Base-by-base conservation (phyloP, 1,284 basidiomycete genomes). In the Microbotryomycetes sp. region DNA sequence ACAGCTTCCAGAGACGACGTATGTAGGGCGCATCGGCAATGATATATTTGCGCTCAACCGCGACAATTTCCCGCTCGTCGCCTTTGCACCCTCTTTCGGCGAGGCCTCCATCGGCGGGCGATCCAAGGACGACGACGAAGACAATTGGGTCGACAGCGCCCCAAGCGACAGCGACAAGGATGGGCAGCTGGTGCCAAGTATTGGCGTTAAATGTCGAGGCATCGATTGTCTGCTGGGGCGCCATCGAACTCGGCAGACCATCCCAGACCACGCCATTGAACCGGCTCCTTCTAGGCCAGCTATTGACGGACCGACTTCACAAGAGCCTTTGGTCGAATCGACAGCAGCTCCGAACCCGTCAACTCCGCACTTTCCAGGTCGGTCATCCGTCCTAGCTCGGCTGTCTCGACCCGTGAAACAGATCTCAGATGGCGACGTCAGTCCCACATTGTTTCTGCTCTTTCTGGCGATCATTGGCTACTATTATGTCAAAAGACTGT, bases 31-130 rank as follows among this genome's bases (percentile, higher is more conserved):
- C 16, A 21, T 71, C 82, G 82, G 71, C 0, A 82, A 82, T 15
- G 87, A 87, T 28, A 78, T 91, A 1, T 91, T 83, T 62, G 87
- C 86, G 27, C 84, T 91, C 83, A 85, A 83, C 69, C 84, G 86
- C 1, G 79, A 81, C 16, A 80, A 79, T 18, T 91, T 81, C 72
- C 89, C 89, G 1, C 79, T 91, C 21, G 85, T 88, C 49, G 81
- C 83, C 3, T 89, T 91, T 70, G 81, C 72, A 7, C 68, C 64
- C 26, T 57, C 57, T 24, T 62, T 58, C n/a, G 53, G 54, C 54
- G 55, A 51, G 1, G 61, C 46, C 1, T 23, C 18, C 48, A 59
- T 45, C n/a, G 23, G 5, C 4, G 24, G 41, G 55, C 24, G 15
- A 5, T 31, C 21, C 29, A 48, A 49, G 11, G 56, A 52, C 13